Base-by-base conservation (phyloP, 2,329 filamentous ascomycete genomes). In the Thelonectria olida region DNA sequence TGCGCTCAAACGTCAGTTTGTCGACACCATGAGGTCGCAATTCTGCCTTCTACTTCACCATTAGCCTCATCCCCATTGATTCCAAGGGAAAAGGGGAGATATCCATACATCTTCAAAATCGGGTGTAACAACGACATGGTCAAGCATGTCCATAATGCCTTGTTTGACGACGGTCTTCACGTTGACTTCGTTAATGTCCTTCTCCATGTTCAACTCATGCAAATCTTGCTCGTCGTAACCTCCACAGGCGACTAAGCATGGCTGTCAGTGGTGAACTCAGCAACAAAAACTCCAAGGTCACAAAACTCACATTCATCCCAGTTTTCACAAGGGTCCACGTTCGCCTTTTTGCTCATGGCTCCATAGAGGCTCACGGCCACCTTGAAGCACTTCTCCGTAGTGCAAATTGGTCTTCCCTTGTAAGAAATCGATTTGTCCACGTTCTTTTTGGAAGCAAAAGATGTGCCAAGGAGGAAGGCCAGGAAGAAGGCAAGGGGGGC, bases 291-390 rank as follows among this genome's bases (percentile, higher is more conserved):
- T 36, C n/a, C n/a, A 10, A 2, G 6, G 5, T 9, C 7, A 27
- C 6, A 19, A 22, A 3, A 41, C 62, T 54, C 49, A 67, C 67
- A 61, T 38, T 68, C 20, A 41, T 68, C 55, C 63, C 63, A 69
- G 22, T 64, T 22, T 17, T 53, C 28, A 19, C 67, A 69, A 5
- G 62, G 61, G 22, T 65, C 51, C 4, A 59, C 39, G 2, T 42
- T 10, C 5, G 36, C 20, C 5, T 23, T 23, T 1, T 63, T 28
- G 1, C n/a, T 31, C 54, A 67, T 55, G 22, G 10, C n/a, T 2
- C 31, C 15, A 6, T 31, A 8, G 19, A 69, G 47, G 2, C 23
- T 13, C 9, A 39, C 17, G 13, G 56, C 51, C 12, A 62, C 2
- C 5, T 42, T 23, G 17, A 34, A n/a, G 55, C 66, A 68, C 13